phyloP scores from a whole-genome alignment of 179 eudicot genomes.

The Vitellaria paradoxa region DNA sequence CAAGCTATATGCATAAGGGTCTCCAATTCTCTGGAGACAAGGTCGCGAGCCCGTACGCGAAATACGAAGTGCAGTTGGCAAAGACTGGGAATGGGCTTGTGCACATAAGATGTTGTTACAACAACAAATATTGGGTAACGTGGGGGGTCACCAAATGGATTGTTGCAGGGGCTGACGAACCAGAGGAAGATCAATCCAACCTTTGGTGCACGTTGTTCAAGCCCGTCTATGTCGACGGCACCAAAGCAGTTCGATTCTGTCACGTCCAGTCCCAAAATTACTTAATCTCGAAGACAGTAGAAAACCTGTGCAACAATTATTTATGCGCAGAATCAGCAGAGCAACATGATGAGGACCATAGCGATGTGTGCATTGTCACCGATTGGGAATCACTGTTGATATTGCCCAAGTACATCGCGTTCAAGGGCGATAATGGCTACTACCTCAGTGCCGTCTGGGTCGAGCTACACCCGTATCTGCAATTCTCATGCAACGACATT shows the following conservation, averaged over 20 bases:
- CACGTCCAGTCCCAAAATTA: constrained; percentile 20
- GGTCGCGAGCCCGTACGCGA: too few relatives aligned
- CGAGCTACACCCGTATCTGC: background rate
- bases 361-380: constrained; percentile 8
- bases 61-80: too few relatives aligned
- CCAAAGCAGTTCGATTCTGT: constrained; percentile 3
- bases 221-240: too few relatives aligned
- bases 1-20: too few relatives aligned
- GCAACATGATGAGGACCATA: background rate
- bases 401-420: background rate
- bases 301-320: background rate
- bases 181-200: too few relatives aligned
- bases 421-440: background rate
- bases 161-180: too few relatives aligned
- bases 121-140: too few relatives aligned
- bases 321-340: constrained; percentile 3
- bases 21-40: too few relatives aligned
- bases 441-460: background rate
- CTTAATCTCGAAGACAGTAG: background rate
- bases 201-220: too few relatives aligned
- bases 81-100: too few relatives aligned
- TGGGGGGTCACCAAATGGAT: too few relatives aligned
- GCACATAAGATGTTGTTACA: too few relatives aligned
- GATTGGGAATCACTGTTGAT: constrained; percentile 11
- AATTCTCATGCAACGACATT: background rate